These are phyloP conservation scores for Trichoderma citrinoviride DNA, from an alignment of 2,329 filamentous ascomycete genomes.

Conservation along the genomic window DNA sequence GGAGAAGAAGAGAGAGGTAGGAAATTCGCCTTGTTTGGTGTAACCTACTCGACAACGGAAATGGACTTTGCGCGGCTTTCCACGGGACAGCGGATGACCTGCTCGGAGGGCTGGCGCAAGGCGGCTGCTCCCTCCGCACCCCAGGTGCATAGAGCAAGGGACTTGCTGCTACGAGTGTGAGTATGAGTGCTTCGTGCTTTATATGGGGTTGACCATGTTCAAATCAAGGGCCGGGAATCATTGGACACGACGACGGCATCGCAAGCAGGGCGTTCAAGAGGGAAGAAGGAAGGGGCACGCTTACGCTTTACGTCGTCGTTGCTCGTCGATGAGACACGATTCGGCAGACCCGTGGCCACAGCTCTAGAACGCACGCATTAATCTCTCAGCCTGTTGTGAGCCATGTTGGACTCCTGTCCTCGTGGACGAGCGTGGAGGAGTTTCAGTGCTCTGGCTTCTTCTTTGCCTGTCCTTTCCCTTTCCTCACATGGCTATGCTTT, in stretches of 20 bases:
- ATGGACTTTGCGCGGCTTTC: constrained; percentile 39
- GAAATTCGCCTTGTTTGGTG: constrained; percentile 5
- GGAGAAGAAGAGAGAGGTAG: neutral
- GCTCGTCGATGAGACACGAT: constrained; percentile 50
- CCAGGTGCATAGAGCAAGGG: constrained; percentile 58
- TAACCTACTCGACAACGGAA: constrained; percentile 59
- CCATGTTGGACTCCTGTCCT: neutral
- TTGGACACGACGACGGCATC: neutral
- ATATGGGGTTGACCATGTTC: constrained; percentile 10
- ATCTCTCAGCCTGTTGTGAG: neutral
- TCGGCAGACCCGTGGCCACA: constrained; percentile 46
- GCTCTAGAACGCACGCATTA: constrained; percentile 27
- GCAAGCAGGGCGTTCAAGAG: constrained; percentile 11
- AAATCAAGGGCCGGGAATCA: constrained; percentile 25
- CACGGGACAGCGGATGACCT: constrained; percentile 41
- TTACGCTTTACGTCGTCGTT: constrained; percentile 44
- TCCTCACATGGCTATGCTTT: neutral
- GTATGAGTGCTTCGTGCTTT: neutral
- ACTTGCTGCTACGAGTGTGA: constrained; percentile 29
- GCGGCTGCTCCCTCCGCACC: constrained; percentile 47
- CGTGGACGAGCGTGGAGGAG: too few relatives aligned
- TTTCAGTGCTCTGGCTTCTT: neutral
- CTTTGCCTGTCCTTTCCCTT: neutral
- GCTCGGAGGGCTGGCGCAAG: constrained; percentile 32
- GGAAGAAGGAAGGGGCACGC: neutral